Evolutionary conservation across 371 early-diverging fungal genomes (phyloP).

Genomic region (Rhizopus arrhizus): DNA sequence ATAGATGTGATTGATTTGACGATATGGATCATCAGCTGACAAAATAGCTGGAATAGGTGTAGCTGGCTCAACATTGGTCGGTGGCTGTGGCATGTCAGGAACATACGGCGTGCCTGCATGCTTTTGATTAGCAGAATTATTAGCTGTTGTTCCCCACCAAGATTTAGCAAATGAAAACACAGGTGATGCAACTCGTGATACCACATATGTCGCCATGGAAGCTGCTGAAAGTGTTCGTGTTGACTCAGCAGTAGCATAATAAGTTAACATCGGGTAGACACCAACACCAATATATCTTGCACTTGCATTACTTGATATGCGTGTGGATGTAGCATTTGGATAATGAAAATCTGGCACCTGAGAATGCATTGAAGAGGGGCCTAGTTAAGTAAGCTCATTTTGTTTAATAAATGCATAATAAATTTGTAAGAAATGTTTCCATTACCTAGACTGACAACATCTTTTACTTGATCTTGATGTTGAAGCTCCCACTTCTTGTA

Average conservation of each 20-base stretch:
- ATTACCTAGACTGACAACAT: slow-evolving; percentile 56
- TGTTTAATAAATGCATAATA: too few species aligned
- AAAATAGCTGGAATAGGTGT: slow-evolving; percentile 54
- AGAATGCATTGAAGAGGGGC: slow-evolving; percentile 12
- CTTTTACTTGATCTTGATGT: slow-evolving; percentile 54
- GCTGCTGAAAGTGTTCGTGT: slow-evolving; percentile 59
- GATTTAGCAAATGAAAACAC: slow-evolving; percentile 67
- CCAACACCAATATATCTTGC: slow-evolving; percentile 63
- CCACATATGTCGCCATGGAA: slow-evolving; percentile 61
- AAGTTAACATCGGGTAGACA: slow-evolving; percentile 59
- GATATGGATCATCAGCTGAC: slow-evolving; percentile 45
- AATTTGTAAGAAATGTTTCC: background rate
- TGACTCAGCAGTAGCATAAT: slow-evolving; percentile 59
- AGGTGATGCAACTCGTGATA: slow-evolving; percentile 59
- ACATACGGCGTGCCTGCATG: slow-evolving; percentile 42
- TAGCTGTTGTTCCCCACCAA: slow-evolving; percentile 44
- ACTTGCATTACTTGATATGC: slow-evolving; percentile 44
- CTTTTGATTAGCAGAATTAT: background rate
- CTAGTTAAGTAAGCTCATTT: background rate
- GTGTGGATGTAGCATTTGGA: slow-evolving; percentile 33
- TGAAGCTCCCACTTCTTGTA: slow-evolving; percentile 65
- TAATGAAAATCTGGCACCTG: slow-evolving; percentile 15
- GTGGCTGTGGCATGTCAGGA: slow-evolving; percentile 43
- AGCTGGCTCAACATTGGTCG: slow-evolving; percentile 56
- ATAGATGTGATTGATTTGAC: slow-evolving; percentile 55